phyloP scores from a whole-genome alignment of 352 stramenopile species.

The Globisporangium irregulare region DNA sequence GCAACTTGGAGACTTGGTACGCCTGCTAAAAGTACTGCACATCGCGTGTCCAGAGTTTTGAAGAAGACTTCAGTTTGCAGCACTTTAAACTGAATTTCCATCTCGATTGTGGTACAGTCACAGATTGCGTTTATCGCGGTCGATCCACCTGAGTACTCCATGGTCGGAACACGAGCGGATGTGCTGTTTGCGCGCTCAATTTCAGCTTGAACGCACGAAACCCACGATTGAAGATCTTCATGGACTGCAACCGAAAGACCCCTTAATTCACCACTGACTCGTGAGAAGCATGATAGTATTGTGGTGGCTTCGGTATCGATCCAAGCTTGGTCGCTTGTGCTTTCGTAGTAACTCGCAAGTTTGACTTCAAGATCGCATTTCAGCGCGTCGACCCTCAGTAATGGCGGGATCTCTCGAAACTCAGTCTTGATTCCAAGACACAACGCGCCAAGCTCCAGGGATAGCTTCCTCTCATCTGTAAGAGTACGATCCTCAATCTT shows the following conservation, averaged over 20 bases:
- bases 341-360: background rate
- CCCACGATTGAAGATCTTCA: conserved; percentile 16
- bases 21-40: conserved; percentile 40
- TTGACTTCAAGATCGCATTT: conserved; percentile 19
- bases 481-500: background rate
- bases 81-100: conserved; percentile 67
- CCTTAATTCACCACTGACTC: conserved; percentile 15
- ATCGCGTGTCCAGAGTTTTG: conserved; percentile 29
- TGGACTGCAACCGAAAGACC: background rate
- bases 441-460: conserved; percentile 6
- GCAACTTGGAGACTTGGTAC: conserved; percentile 43
- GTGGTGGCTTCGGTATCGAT: background rate
- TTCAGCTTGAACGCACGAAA: conserved; percentile 18
- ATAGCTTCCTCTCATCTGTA: conserved; percentile 8
- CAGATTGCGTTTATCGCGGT: background rate
- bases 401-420: background rate
- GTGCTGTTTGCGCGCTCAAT: background rate
- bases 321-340: background rate
- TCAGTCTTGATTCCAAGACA: background rate
- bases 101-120: conserved; percentile 28
- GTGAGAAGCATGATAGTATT: conserved; percentile 1
- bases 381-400: conserved; percentile 8
- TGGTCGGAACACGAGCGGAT: background rate
- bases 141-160: background rate
- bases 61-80: conserved; percentile 40